phyloP scores from a whole-genome alignment of 2,329 filamentous ascomycete species.

The Pseudogymnoascus sp. region DNA sequence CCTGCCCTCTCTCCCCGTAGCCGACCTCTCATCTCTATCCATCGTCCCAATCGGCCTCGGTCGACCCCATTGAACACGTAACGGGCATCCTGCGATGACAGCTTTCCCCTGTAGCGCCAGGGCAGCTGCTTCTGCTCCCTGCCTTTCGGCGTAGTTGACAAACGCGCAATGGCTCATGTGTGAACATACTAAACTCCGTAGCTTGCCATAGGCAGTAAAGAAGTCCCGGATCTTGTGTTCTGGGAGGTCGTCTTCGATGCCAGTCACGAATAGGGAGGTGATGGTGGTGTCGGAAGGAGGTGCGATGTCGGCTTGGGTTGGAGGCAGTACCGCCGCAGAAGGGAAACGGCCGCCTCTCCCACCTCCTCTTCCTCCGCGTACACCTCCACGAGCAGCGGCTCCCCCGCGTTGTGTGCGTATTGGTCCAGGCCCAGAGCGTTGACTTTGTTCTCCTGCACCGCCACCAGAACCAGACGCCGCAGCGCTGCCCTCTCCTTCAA shows the following conservation, averaged over 20 bases:
- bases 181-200: constrained; percentile 89
- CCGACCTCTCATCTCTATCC: constrained; percentile 75
- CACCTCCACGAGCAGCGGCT: constrained; percentile 32
- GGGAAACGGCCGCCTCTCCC: constrained; percentile 52
- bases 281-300: constrained; percentile 81
- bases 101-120: constrained; percentile 79
- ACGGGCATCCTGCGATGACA: constrained; percentile 82
- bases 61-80: constrained; percentile 86
- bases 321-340: constrained; percentile 66
- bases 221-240: constrained; percentile 87
- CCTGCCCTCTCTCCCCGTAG: constrained; percentile 74
- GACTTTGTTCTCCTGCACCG: constrained; percentile 27
- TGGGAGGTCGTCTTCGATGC: constrained; percentile 90
- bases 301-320: constrained; percentile 75
- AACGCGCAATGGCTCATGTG: constrained; percentile 98
- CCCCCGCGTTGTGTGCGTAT: constrained; percentile 66
- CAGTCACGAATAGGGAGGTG: constrained; percentile 89
- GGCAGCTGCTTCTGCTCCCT: constrained; percentile 80
- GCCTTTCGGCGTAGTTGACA: constrained; percentile 82
- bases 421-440: constrained; percentile 60
- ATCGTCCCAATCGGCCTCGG: constrained; percentile 88
- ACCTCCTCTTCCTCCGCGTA: constrained; percentile 35
- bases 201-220: constrained; percentile 81
- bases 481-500: constrained; percentile 33
- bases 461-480: constrained; percentile 37